phyloP scores from a whole-genome alignment of 2,329 filamentous ascomycete genomes.

The Sporothrix schenckii region DNA sequence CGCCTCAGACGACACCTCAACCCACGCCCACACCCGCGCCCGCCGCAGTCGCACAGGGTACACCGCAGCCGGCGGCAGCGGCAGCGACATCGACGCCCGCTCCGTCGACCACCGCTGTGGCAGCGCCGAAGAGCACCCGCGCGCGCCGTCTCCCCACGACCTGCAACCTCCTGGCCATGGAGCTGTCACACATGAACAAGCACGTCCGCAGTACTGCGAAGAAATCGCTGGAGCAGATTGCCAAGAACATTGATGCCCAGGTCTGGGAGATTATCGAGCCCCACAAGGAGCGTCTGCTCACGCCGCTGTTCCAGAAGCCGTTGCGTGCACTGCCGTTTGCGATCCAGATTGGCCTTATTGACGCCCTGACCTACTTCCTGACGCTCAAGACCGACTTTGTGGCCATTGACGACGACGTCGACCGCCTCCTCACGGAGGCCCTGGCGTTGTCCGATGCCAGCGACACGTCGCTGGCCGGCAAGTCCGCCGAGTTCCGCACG shows the following conservation, averaged over 20 bases:
- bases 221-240: conserved; percentile 76
- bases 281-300: conserved; percentile 85
- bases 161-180: conserved; percentile 81
- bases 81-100: conserved; percentile 62
- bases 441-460: conserved; percentile 91
- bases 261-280: conserved; percentile 87
- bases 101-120: background rate
- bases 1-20: background rate
- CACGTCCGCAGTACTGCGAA: conserved; percentile 89
- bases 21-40: background rate
- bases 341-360: conserved; percentile 97
- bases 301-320: conserved; percentile 93
- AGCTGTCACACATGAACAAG: conserved; percentile 93
- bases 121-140: conserved; percentile 43
- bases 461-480: conserved; percentile 88
- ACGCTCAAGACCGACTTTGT: conserved; percentile 86
- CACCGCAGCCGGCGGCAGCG: conserved; percentile 55
- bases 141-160: conserved; percentile 59
- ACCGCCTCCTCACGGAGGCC: conserved; percentile 88
- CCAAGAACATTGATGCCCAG: conserved; percentile 73
- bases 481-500: conserved; percentile 92
- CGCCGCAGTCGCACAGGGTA: background rate
- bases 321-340: conserved; percentile 88
- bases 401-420: conserved; percentile 87
- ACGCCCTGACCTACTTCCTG: conserved; percentile 94